A percentile compares a stretch with the other conserved stretches of the same genome.
Evolutionary conservation across 2,329 filamentous ascomycete genomes (phyloP).

Genomic region (Sclerotinia sclerotiorum): DNA sequence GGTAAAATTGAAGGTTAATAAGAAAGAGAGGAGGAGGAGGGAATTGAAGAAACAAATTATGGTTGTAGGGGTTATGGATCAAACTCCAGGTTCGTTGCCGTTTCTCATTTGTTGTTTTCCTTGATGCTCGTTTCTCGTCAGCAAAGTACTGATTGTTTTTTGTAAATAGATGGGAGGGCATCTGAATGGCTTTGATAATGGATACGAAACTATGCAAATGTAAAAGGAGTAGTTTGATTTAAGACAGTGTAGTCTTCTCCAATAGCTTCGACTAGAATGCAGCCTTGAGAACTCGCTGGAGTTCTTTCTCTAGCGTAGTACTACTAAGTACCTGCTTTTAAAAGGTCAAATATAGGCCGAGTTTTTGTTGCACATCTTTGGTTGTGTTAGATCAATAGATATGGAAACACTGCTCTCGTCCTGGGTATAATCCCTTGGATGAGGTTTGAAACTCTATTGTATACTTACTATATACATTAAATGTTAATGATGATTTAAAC

Average conservation of each 20-base stretch:
- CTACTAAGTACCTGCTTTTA: background rate
- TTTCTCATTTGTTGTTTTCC: background rate
- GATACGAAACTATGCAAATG: background rate
- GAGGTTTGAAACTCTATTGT: background rate
- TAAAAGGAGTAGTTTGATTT: background rate
- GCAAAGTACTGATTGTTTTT: constrained; percentile 18
- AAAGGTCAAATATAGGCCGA: background rate
- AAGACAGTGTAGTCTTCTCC: background rate
- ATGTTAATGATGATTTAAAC: background rate
- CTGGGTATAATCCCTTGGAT: background rate
- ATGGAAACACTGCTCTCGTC: background rate
- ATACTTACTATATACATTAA: background rate
- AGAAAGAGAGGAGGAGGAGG: constrained; percentile 31
- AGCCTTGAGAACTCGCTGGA: background rate
- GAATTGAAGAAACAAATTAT: constrained; percentile 35
- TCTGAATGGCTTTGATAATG: constrained; percentile 34
- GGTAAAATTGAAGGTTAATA: constrained; percentile 28
- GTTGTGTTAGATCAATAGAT: background rate
- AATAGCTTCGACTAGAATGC: background rate
- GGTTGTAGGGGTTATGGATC: constrained; percentile 34
- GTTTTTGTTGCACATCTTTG: background rate
- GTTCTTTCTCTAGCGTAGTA: background rate
- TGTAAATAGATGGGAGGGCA: constrained; percentile 26
- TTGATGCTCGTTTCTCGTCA: background rate
- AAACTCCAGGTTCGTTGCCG: constrained; percentile 31